These are phyloP conservation scores for Cystobasidium slooffiae DNA, from an alignment of 1,284 basidiomycete species.

Conservation along the genomic window DNA sequence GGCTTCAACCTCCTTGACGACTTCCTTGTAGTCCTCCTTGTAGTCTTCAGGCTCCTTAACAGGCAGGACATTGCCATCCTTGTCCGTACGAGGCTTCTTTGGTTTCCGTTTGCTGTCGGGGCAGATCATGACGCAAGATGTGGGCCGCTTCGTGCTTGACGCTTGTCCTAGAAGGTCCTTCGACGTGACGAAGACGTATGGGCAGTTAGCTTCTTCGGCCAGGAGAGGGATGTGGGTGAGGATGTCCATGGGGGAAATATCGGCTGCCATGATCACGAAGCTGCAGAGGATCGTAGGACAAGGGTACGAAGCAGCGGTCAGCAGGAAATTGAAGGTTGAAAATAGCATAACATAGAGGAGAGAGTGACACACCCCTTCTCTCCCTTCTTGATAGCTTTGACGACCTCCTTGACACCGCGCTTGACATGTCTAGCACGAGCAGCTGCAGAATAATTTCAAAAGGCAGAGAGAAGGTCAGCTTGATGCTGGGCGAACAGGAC, in stretches of 20 bases:
- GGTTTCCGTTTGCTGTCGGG: constrained; percentile 68
- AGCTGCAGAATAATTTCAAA: constrained; percentile 61
- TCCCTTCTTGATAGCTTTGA: constrained; percentile 92
- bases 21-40: constrained; percentile 79
- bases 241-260: constrained; percentile 98
- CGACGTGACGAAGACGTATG: constrained; percentile 80
- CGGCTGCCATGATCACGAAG: constrained; percentile 88
- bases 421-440: constrained; percentile 91
- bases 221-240: constrained; percentile 94
- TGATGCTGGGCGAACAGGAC: neutral
- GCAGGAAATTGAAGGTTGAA: constrained; percentile 8
- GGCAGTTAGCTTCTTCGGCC: constrained; percentile 91
- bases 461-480: constrained; percentile 2
- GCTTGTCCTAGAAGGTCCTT: constrained; percentile 89
- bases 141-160: constrained; percentile 95
- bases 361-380: constrained; percentile 78
- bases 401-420: constrained; percentile 93
- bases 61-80: constrained; percentile 62
- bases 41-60: constrained; percentile 71
- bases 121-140: constrained; percentile 90
- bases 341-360: neutral
- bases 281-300: constrained; percentile 58
- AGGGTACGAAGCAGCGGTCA: neutral
- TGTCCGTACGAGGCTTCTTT: constrained; percentile 66
- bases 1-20: constrained; percentile 80